A percentile compares a stretch with the other conserved stretches of the same genome.
Conservation (phyloP, 2,329 filamentous ascomycete species). For the Xylariaceae sp. region DNA sequence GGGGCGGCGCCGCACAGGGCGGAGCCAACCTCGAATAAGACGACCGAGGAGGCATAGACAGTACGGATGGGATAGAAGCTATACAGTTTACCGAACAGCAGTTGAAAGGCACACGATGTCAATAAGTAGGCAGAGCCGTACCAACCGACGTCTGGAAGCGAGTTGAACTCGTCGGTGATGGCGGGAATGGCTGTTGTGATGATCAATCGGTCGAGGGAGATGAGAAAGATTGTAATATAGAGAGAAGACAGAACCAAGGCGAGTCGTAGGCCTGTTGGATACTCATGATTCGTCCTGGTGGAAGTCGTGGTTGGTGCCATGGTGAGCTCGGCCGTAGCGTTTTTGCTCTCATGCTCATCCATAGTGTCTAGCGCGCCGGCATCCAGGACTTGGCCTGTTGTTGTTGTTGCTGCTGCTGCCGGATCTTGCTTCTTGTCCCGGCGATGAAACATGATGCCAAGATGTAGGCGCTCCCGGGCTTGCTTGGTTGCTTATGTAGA, state of each 20-base stretch:
- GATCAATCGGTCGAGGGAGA: constrained; percentile 48
- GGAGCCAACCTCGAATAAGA: constrained; percentile 49
- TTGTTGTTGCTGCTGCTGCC: neutral
- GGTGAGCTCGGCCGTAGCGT: constrained; percentile 10
- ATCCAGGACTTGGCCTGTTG: constrained; percentile 10
- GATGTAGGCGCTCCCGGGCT: neutral
- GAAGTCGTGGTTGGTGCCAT: constrained; percentile 5
- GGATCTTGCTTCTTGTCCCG: constrained; percentile 22
- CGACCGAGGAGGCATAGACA: constrained; percentile 42
- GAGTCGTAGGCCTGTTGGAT: constrained; percentile 44
- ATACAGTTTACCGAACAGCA: constrained; percentile 50
- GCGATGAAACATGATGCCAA: neutral
- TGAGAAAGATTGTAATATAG: constrained; percentile 48
- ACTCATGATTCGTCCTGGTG: constrained; percentile 36
- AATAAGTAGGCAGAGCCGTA: constrained; percentile 49
- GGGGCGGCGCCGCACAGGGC: constrained; percentile 50
- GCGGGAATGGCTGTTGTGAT: constrained; percentile 49
- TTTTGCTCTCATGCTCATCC: constrained; percentile 3
- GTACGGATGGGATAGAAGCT: constrained; percentile 47
- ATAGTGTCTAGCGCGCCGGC: neutral
- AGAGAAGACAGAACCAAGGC: constrained; percentile 44
- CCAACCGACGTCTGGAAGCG: constrained; percentile 48
- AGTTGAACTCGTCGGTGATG: constrained; percentile 49
- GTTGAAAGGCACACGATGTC: constrained; percentile 48
- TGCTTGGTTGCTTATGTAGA: neutral